Base-by-base conservation (phyloP, 1,284 basidiomycete genomes). In the Cryptococcus sp. region DNA sequence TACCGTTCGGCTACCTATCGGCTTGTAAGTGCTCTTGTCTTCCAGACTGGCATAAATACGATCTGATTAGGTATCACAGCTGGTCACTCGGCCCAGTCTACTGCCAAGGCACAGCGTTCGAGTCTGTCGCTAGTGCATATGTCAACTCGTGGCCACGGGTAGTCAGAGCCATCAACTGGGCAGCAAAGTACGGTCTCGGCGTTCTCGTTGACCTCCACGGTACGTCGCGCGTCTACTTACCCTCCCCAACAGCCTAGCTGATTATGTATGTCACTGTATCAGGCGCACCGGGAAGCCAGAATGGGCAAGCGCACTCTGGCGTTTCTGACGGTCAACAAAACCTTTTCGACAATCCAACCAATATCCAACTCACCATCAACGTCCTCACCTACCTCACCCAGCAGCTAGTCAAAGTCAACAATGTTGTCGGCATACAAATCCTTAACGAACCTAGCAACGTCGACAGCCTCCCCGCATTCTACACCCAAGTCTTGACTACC, bases 201-300 rank as follows among this genome's bases (percentile, higher is more conserved):
- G 87, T 91, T 26, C 79, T 90, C n/a, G 78, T 90, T 50, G 88
- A 91, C 68, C 74, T 89, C 34, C 89, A 89, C 70, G 87, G 87
- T 37, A 87, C 76, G 69, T 57, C 44, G 57, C 55, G 26, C 17
- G 23, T 48, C 15, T 39, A 22, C 10, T 15, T 19, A 46, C 44
- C 4, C 3, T 20, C 44, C 23, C 11, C 16, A 26, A 47, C 7
- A 23, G 46, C 47, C 10, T 8, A 34, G 52, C 10, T 46, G 19
- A 45, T 2, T n/a, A 22, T 10, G 19, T 15, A 17, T 34, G 11
- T 20, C 34, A 25, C 5, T 41, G 47, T 50, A 39, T 3, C 23
- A 59, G 56, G 55, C 41, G 64, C 64, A 22, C 64, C 64, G 22
- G 64, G 64, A 20, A 63, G 61, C 41, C 64, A 68, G 46, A 69